phyloP scores from a whole-genome alignment of 2,329 filamentous ascomycete species.

The Ascochyta fabae region DNA sequence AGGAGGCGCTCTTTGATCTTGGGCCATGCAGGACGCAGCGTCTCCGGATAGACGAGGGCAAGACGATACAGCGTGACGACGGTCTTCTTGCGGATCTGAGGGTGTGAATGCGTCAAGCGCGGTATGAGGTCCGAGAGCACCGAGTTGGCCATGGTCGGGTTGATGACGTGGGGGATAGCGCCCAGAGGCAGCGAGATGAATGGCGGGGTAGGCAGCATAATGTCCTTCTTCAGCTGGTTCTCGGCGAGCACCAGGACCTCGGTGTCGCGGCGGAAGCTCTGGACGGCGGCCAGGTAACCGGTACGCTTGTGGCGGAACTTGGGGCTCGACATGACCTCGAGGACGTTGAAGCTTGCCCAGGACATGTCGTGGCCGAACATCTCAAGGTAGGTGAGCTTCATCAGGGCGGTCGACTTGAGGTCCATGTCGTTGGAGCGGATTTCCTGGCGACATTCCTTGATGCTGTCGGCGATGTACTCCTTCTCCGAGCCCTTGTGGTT shows the following conservation, averaged over 20 bases:
- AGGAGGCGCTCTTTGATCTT: conserved; percentile 95
- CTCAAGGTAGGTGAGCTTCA: conserved; percentile 96
- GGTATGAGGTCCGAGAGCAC: conserved; percentile 86
- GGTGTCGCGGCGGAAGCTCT: conserved; percentile 94
- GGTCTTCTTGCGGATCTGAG: conserved; percentile 91
- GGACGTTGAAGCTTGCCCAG: conserved; percentile 97
- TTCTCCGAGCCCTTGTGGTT: conserved; percentile 95
- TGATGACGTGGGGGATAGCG: conserved; percentile 94
- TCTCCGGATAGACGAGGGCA: conserved; percentile 95
- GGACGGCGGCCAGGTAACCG: conserved; percentile 91
- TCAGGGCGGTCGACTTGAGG: conserved; percentile 91
- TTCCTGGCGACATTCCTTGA: conserved; percentile 95
- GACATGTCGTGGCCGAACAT: conserved; percentile 99
- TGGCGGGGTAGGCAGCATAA: conserved; percentile 73
- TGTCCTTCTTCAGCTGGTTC: conserved; percentile 94
- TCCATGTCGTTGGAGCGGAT: conserved; percentile 96
- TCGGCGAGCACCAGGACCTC: conserved; percentile 98
- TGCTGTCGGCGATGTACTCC: conserved; percentile 89
- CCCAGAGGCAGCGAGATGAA: conserved; percentile 85
- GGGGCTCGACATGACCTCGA: conserved; percentile 97
- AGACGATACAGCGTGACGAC: conserved; percentile 93
- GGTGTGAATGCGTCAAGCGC: conserved; percentile 82
- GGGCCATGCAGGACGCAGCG: conserved; percentile 89
- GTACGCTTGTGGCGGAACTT: conserved; percentile 96
- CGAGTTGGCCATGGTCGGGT: conserved; percentile 87